Conservation (phyloP, 2,329 filamentous ascomycete genomes). For the Fusarium secorum region DNA sequence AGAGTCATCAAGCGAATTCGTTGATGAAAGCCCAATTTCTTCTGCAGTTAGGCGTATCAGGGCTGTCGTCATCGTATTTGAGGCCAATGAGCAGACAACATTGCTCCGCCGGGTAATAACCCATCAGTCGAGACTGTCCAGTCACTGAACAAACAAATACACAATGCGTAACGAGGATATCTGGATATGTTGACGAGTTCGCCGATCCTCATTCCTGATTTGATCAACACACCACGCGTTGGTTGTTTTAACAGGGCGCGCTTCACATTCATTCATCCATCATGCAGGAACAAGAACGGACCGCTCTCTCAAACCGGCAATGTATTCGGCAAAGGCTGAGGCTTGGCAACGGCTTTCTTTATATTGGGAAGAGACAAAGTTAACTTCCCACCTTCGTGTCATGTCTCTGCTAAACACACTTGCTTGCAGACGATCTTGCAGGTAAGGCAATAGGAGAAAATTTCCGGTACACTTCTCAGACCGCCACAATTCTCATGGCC, state of each 20-base stretch:
- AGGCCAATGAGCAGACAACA: neutral
- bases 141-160: neutral
- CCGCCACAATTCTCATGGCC: neutral
- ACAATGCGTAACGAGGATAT: neutral
- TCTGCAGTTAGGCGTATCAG: neutral
- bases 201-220: neutral
- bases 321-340: neutral
- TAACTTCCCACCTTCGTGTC: neutral
- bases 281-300: neutral
- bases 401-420: neutral
- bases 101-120: neutral
- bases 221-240: neutral
- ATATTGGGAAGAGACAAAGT: neutral
- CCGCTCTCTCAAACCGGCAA: neutral
- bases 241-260: neutral
- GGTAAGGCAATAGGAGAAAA: neutral
- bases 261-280: neutral
- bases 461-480: neutral
- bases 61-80: neutral
- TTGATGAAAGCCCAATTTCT: neutral
- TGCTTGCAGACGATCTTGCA: neutral
- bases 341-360: slow-evolving; percentile 6
- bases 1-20: slow-evolving; percentile 9
- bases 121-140: neutral
- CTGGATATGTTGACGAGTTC: neutral